Conservation (phyloP, 495 filamentous ascomycete species). For the Xylona heveae region DNA sequence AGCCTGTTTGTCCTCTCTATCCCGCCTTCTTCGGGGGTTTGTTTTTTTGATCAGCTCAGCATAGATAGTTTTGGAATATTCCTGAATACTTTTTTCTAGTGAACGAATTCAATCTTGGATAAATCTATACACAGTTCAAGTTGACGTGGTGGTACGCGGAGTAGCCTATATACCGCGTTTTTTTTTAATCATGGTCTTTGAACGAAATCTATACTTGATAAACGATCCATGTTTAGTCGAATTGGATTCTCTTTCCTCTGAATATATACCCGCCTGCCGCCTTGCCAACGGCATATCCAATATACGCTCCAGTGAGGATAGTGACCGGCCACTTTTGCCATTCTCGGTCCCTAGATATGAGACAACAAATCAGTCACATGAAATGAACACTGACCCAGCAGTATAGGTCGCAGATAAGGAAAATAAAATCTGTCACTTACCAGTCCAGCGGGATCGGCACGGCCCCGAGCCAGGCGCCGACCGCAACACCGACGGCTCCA, state of each 20-base stretch:
- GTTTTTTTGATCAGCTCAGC: no score
- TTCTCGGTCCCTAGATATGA: conserved; percentile 45
- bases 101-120: no score
- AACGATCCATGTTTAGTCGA: no score
- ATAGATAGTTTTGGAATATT: no score
- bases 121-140: no score
- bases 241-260: conserved; percentile 41
- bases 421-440: conserved; percentile 23
- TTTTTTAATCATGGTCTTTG: no score
- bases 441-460: conserved; percentile 93
- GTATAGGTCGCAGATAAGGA: conserved; percentile 3
- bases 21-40: no score
- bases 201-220: no score
- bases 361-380: background rate
- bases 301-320: conserved; percentile 50
- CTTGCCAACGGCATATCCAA: conserved; percentile 42
- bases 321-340: conserved; percentile 98
- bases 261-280: conserved; percentile 32
- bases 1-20: no score
- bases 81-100: no score
- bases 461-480: conserved; percentile 56
- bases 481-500: conserved; percentile 35
- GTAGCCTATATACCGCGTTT: no score
- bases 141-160: no score
- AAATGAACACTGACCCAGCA: background rate